Conservation (phyloP, 768 basidiomycete genomes). For the Hysterangium stoloniferum region DNA sequence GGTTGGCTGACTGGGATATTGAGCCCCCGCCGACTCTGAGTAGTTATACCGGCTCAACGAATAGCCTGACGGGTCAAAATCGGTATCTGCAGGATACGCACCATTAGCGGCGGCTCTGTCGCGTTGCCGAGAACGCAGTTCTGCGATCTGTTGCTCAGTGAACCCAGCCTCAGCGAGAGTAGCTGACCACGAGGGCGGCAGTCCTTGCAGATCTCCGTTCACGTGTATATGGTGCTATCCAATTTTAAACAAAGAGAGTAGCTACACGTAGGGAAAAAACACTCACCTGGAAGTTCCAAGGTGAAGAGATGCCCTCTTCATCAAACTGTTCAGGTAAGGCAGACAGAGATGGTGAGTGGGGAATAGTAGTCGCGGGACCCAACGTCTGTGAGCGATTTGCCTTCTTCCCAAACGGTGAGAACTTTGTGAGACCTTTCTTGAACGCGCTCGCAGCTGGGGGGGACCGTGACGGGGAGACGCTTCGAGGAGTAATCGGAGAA, state of each 20-base stretch:
- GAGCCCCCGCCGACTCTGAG: background rate
- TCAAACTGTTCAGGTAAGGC: slow-evolving; percentile 23
- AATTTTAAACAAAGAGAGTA: slow-evolving; percentile 4
- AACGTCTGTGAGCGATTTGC: slow-evolving; percentile 24
- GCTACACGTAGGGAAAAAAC: slow-evolving; percentile 2
- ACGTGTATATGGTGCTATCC: slow-evolving; percentile 70
- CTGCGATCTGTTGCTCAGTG: slow-evolving; percentile 58
- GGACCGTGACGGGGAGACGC: slow-evolving; percentile 4
- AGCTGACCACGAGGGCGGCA: slow-evolving; percentile 69
- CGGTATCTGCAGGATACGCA: background rate
- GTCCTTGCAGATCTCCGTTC: slow-evolving; percentile 62
- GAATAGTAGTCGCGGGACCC: slow-evolving; percentile 13
- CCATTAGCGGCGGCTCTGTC: background rate
- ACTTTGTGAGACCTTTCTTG: slow-evolving; percentile 20
- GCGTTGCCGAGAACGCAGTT: slow-evolving; percentile 39
- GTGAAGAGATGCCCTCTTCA: slow-evolving; percentile 57
- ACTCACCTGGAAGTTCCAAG: slow-evolving; percentile 71
- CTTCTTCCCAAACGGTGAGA: slow-evolving; percentile 27
- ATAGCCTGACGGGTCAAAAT: background rate
- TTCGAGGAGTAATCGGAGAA: slow-evolving; percentile 8
- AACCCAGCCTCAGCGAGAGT: slow-evolving; percentile 57
- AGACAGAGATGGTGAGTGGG: slow-evolving; percentile 9
- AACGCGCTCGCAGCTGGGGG: slow-evolving; percentile 17
- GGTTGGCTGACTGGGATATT: background rate
- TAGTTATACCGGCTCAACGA: background rate